Conservation (phyloP, 1,284 basidiomycete species). For the Coniferiporia sulphurascens region DNA sequence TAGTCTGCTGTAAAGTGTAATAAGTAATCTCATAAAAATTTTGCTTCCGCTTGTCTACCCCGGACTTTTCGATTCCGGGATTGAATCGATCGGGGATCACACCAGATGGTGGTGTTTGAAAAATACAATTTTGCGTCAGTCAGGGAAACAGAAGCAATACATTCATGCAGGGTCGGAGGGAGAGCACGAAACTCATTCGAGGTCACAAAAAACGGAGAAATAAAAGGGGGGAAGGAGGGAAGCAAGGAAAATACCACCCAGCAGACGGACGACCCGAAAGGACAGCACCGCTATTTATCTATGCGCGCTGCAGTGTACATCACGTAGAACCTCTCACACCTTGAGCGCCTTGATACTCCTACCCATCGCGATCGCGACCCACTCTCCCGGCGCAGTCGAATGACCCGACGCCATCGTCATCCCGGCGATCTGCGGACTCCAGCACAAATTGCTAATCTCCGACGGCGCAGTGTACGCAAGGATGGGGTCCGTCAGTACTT, state of each 20-base stretch:
- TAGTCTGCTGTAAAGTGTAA: no score
- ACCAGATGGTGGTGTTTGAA: background rate
- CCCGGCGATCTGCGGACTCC: constrained; percentile 74
- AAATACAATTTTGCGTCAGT: background rate
- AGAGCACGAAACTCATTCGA: background rate
- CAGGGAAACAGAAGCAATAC: background rate
- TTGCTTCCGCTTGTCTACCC: no score
- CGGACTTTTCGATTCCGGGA: no score
- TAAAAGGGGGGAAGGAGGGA: no score
- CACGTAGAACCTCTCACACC: constrained; percentile 42
- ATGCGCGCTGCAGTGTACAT: no score
- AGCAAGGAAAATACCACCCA: background rate
- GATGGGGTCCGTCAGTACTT: constrained; percentile 62
- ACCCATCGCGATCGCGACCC: constrained; percentile 86
- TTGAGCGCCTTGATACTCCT: constrained; percentile 79
- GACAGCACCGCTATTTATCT: no score
- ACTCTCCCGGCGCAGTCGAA: constrained; percentile 75
- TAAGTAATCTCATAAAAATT: no score
- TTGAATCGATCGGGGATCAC: no score
- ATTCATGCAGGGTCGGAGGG: background rate
- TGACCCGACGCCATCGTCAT: constrained; percentile 70
- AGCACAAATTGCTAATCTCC: constrained; percentile 85
- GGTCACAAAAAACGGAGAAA: background rate
- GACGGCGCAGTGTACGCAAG: constrained; percentile 78
- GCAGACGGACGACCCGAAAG: no score